A percentile compares a stretch with the other conserved stretches of the same genome.
Conservation (phyloP, 352 stramenopile genomes). For the Phytophthora megakarya region DNA sequence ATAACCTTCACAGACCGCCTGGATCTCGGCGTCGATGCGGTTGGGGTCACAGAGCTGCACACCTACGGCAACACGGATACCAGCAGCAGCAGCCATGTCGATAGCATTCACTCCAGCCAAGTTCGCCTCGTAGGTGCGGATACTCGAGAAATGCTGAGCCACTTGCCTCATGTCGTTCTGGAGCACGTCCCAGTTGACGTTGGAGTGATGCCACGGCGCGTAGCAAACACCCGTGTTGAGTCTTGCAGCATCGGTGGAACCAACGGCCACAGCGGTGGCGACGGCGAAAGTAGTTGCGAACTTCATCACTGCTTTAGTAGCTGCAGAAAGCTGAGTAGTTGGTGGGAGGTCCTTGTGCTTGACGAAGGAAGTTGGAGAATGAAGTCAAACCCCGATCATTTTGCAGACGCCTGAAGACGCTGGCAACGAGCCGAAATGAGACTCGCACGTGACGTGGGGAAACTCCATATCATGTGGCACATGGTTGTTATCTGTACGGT, state of each 20-base stretch:
- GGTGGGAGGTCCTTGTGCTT: constrained; percentile 19
- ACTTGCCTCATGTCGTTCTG: constrained; percentile 44
- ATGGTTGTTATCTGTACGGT: constrained; percentile 30
- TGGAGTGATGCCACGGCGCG: constrained; percentile 58
- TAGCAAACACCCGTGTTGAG: constrained; percentile 52
- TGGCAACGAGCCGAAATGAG: constrained; percentile 8
- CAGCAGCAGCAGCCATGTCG: constrained; percentile 44
- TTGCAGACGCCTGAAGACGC: not conserved
- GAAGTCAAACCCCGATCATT: not conserved
- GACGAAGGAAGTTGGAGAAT: constrained; percentile 28
- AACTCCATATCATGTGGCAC: constrained; percentile 5
- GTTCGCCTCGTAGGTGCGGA: constrained; percentile 68
- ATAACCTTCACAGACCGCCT: constrained; percentile 55
- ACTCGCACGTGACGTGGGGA: constrained; percentile 1
- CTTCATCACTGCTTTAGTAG: constrained; percentile 33
- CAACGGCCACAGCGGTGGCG: constrained; percentile 6
- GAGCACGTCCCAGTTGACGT: constrained; percentile 39
- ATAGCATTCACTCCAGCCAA: constrained; percentile 56
- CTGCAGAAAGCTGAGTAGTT: constrained; percentile 25
- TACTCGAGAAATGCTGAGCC: constrained; percentile 49
- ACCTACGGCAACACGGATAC: constrained; percentile 58
- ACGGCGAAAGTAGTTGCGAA: constrained; percentile 14
- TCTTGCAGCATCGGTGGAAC: constrained; percentile 9
- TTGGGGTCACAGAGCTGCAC: constrained; percentile 52
- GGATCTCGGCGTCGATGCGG: constrained; percentile 54